Conservation (phyloP, 139 green algal genomes). For the Raphidocelis subcapitata region DNA sequence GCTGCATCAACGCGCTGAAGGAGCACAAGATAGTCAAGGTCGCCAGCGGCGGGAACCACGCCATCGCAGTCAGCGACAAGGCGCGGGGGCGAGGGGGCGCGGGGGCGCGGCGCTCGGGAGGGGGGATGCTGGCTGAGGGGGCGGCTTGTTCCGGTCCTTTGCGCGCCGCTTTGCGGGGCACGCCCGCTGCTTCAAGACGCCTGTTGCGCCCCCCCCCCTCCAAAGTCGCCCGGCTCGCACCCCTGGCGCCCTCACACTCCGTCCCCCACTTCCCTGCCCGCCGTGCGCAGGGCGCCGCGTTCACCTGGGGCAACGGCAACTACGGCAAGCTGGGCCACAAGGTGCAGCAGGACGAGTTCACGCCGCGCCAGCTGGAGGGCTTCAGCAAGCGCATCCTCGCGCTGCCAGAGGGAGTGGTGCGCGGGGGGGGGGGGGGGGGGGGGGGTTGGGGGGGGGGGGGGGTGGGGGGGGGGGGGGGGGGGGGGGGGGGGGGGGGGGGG, state of each 20-base stretch:
- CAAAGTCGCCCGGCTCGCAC: no score
- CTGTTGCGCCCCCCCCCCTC: no score
- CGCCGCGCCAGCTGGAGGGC: constrained; percentile 68
- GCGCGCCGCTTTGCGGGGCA: no score
- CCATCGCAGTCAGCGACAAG: constrained; percentile 5
- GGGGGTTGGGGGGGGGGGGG: not conserved
- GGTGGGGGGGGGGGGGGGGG: not conserved
- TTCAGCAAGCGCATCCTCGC: constrained; percentile 61
- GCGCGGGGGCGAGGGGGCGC: no score
- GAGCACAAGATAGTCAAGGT: constrained; percentile 29
- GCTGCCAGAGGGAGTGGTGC: constrained; percentile 40
- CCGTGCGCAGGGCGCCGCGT: constrained; percentile 58
- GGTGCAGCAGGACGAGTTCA: constrained; percentile 79
- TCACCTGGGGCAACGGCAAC: constrained; percentile 80
- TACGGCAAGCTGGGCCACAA: constrained; percentile 93
- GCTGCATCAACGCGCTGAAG: not conserved
- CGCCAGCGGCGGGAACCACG: constrained; percentile 63
- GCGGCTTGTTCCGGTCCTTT: no score
- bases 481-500: no score
- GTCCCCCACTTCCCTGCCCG: no score
- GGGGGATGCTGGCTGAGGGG: no score
- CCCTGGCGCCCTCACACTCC: no score
- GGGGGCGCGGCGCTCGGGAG: no score
- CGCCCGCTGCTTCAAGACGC: no score
- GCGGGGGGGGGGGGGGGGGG: constrained; percentile 2